Conservation (phyloP, 129 eudicot genomes). For the Pseudognaphalium luteoalbum region DNA sequence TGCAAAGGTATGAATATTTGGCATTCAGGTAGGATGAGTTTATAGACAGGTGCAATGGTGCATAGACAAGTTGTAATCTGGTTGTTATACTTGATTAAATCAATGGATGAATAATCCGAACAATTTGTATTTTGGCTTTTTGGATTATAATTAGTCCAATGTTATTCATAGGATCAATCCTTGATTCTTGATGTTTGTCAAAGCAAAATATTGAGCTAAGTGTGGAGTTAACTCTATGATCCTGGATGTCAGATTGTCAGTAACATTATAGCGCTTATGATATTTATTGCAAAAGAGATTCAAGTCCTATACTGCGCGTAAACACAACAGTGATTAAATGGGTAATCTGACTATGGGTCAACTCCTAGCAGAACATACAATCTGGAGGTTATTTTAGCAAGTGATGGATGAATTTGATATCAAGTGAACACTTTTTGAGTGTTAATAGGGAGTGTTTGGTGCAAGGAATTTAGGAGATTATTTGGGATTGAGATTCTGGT, state of each 20-base stretch:
- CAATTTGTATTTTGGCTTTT: constrained; percentile 7
- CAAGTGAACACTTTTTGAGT: neutral
- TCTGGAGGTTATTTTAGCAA: neutral
- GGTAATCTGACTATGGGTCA: constrained; percentile 1
- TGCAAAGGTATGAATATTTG: constrained; percentile 33
- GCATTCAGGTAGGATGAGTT: constrained; percentile 28
- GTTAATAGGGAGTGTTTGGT: neutral
- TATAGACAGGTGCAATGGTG: constrained; percentile 23
- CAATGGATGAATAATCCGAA: constrained; percentile 31
- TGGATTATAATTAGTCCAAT: neutral
- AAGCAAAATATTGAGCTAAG: neutral
- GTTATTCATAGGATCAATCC: neutral
- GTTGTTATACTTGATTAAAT: constrained; percentile 38
- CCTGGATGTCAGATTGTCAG: neutral
- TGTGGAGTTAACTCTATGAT: neutral
- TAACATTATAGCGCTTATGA: neutral
- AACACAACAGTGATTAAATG: neutral
- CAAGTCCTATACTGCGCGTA: neutral
- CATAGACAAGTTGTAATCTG: constrained; percentile 25
- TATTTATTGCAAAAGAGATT: neutral
- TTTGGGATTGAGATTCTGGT: too few species aligned
- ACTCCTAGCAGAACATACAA: neutral
- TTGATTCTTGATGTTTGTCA: constrained; percentile 20
- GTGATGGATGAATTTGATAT: neutral
- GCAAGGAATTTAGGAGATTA: too few species aligned